Evolutionary conservation across 495 filamentous ascomycete genomes (phyloP), one percentile per base, ranked within the genome.

Genomic region (Schizothecium vesticola): DNA sequence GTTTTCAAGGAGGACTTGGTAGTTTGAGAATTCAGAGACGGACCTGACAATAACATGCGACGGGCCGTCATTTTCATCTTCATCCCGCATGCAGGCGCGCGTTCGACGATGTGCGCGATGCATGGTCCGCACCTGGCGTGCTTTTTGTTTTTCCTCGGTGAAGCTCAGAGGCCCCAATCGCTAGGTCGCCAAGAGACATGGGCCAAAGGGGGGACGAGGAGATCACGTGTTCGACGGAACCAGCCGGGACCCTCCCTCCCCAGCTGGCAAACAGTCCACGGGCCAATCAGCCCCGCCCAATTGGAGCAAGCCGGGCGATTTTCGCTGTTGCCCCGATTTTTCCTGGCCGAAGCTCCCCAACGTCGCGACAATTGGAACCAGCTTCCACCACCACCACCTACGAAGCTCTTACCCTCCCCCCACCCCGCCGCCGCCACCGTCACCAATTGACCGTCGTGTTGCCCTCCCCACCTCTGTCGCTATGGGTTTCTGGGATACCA

Each of bases 401-500:
- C 73, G 67, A 77, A 70, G 66, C 63, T 69, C 43, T 72, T 69
- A 79, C 64, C 69, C 26, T 29, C 56, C 61, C 31, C 21, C 22
- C 43, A 1, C 31, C 31, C 24, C n/a, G 24, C 12, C 24, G 22
- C 19, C 22, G 16, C n/a, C 29, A 56, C 21, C 63, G 43, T 24
- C 19, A 43, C 28, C 57, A 81, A 82, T 80, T 81, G 76, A 80
- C 73, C 77, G 70, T n/a, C 33, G 56, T 31, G 21, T 66, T 68
- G 74, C 70, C 69, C 64, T 72, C 71, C 64, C 77, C 64, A 68
- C 72, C 68, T 70, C 58, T 56, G 43, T 36, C 63, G 79, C 73
- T 74, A 86, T 86, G 84, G 85, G 83, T 78, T 81, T 86, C 80
- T 87, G 83, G 80, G 83, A 86, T 77, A 75, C 77, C 72, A 79